These are phyloP conservation scores for Pilobolus umbonatus DNA, from an alignment of 192 early-diverging fungal genomes.

Conservation along the genomic window DNA sequence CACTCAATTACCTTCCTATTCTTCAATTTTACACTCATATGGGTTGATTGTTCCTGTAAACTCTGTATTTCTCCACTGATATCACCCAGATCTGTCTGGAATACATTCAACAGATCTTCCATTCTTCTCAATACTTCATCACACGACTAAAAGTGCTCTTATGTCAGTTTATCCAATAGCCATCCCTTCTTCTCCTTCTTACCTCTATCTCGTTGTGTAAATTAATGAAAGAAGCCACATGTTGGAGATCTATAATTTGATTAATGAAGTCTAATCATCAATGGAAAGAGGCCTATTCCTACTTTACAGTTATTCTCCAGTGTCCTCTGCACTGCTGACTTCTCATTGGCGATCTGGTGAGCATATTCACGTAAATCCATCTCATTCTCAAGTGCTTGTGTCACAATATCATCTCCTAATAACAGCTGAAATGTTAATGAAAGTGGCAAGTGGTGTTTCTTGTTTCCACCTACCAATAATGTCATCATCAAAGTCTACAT, in stretches of 20 bases:
- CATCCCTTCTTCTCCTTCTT: neutral
- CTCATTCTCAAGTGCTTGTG: slow-evolving; percentile 73
- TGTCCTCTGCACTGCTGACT: slow-evolving; percentile 60
- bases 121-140: slow-evolving; percentile 79
- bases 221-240: slow-evolving; percentile 56
- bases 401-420: slow-evolving; percentile 83
- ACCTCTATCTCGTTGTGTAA: slow-evolving; percentile 63
- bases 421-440: slow-evolving; percentile 74
- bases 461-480: slow-evolving; percentile 45
- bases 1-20: slow-evolving; percentile 69
- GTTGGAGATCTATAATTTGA: slow-evolving; percentile 47
- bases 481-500: slow-evolving; percentile 16
- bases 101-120: slow-evolving; percentile 79
- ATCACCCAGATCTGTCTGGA: slow-evolving; percentile 82
- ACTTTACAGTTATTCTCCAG: slow-evolving; percentile 67
- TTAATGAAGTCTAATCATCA: neutral
- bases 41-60: slow-evolving; percentile 76
- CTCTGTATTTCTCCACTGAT: slow-evolving; percentile 86
- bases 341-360: slow-evolving; percentile 69
- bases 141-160: slow-evolving; percentile 44
- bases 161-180: neutral
- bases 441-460: slow-evolving; percentile 35
- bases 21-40: slow-evolving; percentile 76
- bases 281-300: neutral
- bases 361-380: slow-evolving; percentile 86